Percentiles rank a stretch among this genome's conserved stretches.
Evolutionary conservation across 768 basidiomycete genomes (phyloP).

Genomic region (Termitomyces sp.): DNA sequence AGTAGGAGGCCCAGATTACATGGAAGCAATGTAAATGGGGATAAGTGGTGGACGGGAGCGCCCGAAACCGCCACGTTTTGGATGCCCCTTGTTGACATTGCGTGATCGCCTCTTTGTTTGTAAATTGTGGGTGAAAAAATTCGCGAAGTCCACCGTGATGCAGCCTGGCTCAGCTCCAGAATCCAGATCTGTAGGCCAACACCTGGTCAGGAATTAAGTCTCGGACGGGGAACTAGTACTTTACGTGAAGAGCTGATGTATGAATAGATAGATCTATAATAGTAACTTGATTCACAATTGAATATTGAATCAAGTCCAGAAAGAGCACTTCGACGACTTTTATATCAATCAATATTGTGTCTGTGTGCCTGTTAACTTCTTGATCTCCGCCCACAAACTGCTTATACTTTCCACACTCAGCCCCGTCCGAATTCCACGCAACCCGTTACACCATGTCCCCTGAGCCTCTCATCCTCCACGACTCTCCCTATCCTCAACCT

Average conservation of each 20-base stretch:
- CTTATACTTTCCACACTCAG: conserved; percentile 19
- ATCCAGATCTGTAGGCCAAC: no score
- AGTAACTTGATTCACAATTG: not conserved
- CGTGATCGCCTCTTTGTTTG: conserved; percentile 1
- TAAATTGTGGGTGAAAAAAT: not conserved
- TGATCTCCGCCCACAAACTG: conserved; percentile 20
- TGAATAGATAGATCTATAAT: not conserved
- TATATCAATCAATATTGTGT: conserved; percentile 10
- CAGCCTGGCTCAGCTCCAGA: not conserved
- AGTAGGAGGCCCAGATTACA: conserved; percentile 8
- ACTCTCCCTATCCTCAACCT: conserved; percentile 1
- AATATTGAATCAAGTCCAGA: no score
- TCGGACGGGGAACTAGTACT: not conserved
- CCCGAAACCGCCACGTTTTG: conserved; percentile 4
- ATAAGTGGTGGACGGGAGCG: not conserved
- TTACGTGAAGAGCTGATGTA: conserved; percentile 8
- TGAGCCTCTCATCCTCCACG: conserved; percentile 6
- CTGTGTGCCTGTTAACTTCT: conserved; percentile 15
- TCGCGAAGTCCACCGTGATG: not conserved
- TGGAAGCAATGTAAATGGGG: conserved; percentile 17
- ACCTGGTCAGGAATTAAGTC: no score
- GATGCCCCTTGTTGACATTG: not conserved
- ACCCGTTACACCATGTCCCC: conserved; percentile 16
- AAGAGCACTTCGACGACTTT: no score
- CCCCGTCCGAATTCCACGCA: conserved; percentile 23